A percentile compares a stretch with the other conserved stretches of the same genome.
Evolutionary conservation across 2,329 filamentous ascomycete species (phyloP).

Genomic region (Microdochium nivale): DNA sequence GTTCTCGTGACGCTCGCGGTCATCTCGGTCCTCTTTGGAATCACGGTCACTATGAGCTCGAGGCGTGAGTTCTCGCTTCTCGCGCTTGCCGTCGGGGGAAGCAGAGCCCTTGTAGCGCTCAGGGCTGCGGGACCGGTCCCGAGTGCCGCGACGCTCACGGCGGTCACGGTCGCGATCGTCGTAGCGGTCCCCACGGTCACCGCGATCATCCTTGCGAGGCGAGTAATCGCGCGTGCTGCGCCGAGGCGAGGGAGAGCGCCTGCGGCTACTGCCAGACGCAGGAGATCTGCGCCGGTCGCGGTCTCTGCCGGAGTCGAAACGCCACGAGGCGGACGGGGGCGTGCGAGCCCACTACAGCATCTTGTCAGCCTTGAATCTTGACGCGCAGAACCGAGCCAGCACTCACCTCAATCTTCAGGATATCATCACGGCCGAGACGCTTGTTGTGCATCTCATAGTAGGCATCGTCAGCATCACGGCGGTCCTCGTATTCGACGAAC

Average conservation of each 20-base stretch:
- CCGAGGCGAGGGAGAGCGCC: constrained; percentile 68
- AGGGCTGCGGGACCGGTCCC: constrained; percentile 66
- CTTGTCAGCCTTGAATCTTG: constrained; percentile 4
- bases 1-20: constrained; percentile 67
- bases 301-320: constrained; percentile 87
- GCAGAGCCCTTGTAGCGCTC: constrained; percentile 23
- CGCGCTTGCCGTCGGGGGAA: background rate
- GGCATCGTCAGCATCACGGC: constrained; percentile 95
- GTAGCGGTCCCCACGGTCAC: constrained; percentile 65
- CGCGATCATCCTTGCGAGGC: constrained; percentile 80
- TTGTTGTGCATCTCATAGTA: constrained; percentile 99
- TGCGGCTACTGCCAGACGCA: constrained; percentile 38
- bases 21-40: constrained; percentile 58
- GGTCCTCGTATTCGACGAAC: constrained; percentile 98
- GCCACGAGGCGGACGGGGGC: constrained; percentile 95
- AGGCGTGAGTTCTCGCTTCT: constrained; percentile 4
- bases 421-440: constrained; percentile 88
- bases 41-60: constrained; percentile 35
- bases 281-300: constrained; percentile 51
- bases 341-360: constrained; percentile 85
- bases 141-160: constrained; percentile 44
- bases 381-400: constrained; percentile 5
- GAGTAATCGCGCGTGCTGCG: constrained; percentile 73
- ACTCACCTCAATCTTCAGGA: constrained; percentile 92
- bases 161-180: constrained; percentile 66